Evolutionary conservation across 1,139 yeast species (phyloP), one percentile per base, ranked within the genome.

Genomic region (Kodamaea plutei): DNA sequence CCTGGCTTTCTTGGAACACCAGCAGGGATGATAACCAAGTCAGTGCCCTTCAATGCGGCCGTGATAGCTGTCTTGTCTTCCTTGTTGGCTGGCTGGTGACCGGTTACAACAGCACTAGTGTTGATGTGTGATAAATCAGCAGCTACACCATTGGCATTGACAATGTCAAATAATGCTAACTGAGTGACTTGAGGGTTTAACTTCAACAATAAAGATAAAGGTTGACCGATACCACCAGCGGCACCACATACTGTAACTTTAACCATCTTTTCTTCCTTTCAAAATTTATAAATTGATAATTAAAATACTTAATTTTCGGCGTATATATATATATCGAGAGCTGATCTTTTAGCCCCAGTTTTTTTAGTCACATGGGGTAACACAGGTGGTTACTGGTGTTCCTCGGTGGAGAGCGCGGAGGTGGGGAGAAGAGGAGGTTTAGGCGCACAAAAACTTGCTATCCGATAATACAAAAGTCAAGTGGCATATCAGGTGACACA

Each of bases 1-100:
- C 88, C 88, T 9, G 88, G 87, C 50, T 80, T 80, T 55, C 88
- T 71, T 30, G 88, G 87, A 10, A 81, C 79, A 33, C 88, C 89
- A n/a, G 88, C 88, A n/a, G 88, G 87, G 33, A 79, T 79, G 25
- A 80, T 61, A 16, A 79, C 85, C 38, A 81, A 58, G 38, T 78
- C 74, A 3, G 83, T 57, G 11, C 70, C 77, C 23, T 52, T 56
- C 40, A 81, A 63, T 1, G 87, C 82, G n/a, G 34, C 39, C 8
- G 43, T 39, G 28, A 76, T 58, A 19, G 79, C 73, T 13, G 58
- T 54, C 33, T 61, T 61, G 47, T 76, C 82, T 23, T 62, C 64
- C 41, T 67, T 73, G 32, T 59, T 55, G 22, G 56, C 50, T 25
- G 82, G 82, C 44, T 68, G 78, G 54, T 68, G 73, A 38, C 83